Evolutionary conservation across 176 grass and related monocot genomes (phyloP), one percentile per base, ranked within the genome.

Genomic region (Ananas comosus): DNA sequence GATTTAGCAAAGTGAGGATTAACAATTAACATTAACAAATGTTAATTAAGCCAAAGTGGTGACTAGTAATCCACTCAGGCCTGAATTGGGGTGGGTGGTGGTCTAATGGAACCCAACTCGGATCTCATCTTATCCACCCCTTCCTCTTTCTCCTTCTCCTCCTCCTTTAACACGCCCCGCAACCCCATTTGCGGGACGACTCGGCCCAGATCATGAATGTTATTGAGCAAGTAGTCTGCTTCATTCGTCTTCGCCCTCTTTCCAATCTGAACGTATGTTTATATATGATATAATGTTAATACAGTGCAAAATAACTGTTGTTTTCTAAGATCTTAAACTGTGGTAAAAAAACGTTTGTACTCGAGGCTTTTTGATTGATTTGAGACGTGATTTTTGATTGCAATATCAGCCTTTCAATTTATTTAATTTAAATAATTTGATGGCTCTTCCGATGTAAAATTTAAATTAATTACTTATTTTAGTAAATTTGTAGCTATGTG

Each of bases 181-280:
- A 97, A 83, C 76, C 89, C 93, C 33, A 42, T 42, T 7, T 7
- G 33, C 74, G 93, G 86, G 66, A 97, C 70, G 23, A 51, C 80
- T 24, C 79, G 86, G 12, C 69, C 70, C 66, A 97, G 67, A 48
- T 53, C 48, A 70, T 78, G 51, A 70, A 97, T 85, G 81, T 13
- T 81, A 49, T 92, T 84, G 14, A 97, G 21, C 2, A 82, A 83
- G 71, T 92, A 97, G 71, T 92, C 93, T 0, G 83, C 80, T 2
- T 87, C 93, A 49, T 87, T 89, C 42, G 83, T 90, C 80, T 85
- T 81, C 33, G 27, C 81, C 64, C 49, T 82, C 80, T 90, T 97
- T 50, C 93, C 93, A 56, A 97, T 89, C 93, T 96, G 33, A 4
- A 42, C 29, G 4, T 42, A 42, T 42, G 33, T 42, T 42, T 77